Base-by-base conservation (phyloP, 2,329 filamentous ascomycete species). In the Leptodontidium sp. region DNA sequence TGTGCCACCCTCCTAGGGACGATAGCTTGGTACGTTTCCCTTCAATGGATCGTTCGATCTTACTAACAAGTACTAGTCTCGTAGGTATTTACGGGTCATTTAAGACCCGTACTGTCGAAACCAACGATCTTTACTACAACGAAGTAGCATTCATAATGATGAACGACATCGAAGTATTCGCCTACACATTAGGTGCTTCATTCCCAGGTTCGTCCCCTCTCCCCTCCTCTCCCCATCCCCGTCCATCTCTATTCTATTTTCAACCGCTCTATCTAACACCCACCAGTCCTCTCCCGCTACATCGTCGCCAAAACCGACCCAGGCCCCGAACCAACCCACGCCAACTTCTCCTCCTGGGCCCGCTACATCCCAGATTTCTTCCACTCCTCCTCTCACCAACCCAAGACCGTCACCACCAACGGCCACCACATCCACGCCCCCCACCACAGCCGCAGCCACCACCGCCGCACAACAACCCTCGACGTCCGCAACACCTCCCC, bases 151-250 rank as follows among this genome's bases (percentile, higher is more conserved):
- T 72, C 45, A 66, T 77, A 12, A 77, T 78, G 72, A 72, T 75
- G 50, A 76, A 73, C 55, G 75, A 77, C 50, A 75, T 78, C 32
- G 76, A 78, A 58, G 73, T 77, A 26, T 67, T 77, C 12, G 75
- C 75, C 68, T 78, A 78, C 66, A 66, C 75, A 7, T 59, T 78
- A 24, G 76, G 76, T 17, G 76, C 76, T 29, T 75, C 76, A 14
- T 74, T 78, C 55, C 76, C 76, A 58, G 73, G 73, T 75, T 55
- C 9, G 65, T 43, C 4, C n/a, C 26, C 35, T 24, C 7, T 38
- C 4, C 2, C 32, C 26, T 17, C 17, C n/a, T 32, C 35, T 17
- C 4, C 32, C 3, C 2, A 17, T 17, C 15, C 17, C 12, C 0
- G 21, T 47, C 35, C 8, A 24, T 24, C 8, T 57, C 21, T 29